Percentiles rank a stretch among this genome's conserved stretches.
phyloP scores from a whole-genome alignment of 2,329 filamentous ascomycete genomes.

The Fusarium sp. region DNA sequence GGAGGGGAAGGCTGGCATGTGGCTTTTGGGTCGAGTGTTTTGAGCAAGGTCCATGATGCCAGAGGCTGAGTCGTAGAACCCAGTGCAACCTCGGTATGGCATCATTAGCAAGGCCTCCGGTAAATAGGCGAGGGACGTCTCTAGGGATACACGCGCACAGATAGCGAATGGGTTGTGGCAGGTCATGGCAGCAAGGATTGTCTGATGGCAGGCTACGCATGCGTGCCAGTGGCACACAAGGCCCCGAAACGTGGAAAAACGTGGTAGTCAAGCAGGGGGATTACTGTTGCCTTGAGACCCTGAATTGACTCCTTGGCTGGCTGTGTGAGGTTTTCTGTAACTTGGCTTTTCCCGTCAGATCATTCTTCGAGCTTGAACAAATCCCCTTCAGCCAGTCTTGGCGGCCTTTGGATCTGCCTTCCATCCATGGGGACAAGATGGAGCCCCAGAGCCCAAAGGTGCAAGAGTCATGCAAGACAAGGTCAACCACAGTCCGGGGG shows the following conservation, averaged over 20 bases:
- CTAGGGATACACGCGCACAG: slow-evolving; percentile 5
- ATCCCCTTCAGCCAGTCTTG: neutral
- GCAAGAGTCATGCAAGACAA: slow-evolving; percentile 37
- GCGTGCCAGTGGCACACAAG: slow-evolving; percentile 21
- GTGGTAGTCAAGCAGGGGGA: slow-evolving; percentile 28
- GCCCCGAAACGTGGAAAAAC: slow-evolving; percentile 27
- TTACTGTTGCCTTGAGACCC: slow-evolving; percentile 16
- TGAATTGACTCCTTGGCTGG: neutral
- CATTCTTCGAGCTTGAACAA: neutral
- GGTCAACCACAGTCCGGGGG: slow-evolving; percentile 26
- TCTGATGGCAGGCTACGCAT: slow-evolving; percentile 4
- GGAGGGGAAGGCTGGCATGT: neutral
- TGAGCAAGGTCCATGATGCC: neutral
- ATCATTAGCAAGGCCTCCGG: slow-evolving; percentile 9
- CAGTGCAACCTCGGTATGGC: slow-evolving; percentile 7
- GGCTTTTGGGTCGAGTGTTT: slow-evolving; percentile 3
- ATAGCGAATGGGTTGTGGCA: neutral
- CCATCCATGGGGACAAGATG: neutral
- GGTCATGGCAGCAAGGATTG: slow-evolving; percentile 16
- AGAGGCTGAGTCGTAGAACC: neutral
- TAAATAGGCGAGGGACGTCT: slow-evolving; percentile 11
- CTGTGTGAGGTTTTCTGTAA: too few relatives aligned
- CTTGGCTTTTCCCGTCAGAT: neutral
- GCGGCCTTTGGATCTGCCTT: neutral
- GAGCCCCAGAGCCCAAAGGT: neutral